phyloP scores from a whole-genome alignment of 257 asterid species.

The Coffea eugenioides region DNA sequence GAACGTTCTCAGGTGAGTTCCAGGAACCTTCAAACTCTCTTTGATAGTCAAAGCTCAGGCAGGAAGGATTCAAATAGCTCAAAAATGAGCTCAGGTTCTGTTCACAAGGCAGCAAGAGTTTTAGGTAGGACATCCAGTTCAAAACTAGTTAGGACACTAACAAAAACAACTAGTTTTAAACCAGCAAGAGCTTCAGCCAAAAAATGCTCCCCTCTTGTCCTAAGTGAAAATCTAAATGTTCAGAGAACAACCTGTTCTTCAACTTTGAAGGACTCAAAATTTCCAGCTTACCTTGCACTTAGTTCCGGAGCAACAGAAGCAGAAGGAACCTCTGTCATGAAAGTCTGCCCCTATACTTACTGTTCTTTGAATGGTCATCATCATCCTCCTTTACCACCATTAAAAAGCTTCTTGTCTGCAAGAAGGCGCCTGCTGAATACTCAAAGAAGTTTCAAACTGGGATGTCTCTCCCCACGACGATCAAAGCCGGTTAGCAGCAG shows the following conservation, averaged over 20 bases:
- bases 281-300: slow-evolving; percentile 62
- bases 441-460: slow-evolving; percentile 50
- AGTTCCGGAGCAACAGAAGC: slow-evolving; percentile 60
- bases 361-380: slow-evolving; percentile 94
- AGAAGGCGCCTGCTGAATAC: slow-evolving; percentile 56
- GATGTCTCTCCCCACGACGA: slow-evolving; percentile 51
- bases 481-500: slow-evolving; percentile 17
- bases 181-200: slow-evolving; percentile 40
- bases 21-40: slow-evolving; percentile 31
- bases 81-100: slow-evolving; percentile 25
- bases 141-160: slow-evolving; percentile 41
- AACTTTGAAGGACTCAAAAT: slow-evolving; percentile 67
- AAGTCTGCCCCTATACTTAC: slow-evolving; percentile 75
- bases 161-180: slow-evolving; percentile 62
- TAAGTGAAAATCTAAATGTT: slow-evolving; percentile 37
- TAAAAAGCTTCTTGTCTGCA: slow-evolving; percentile 66
- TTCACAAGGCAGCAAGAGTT: slow-evolving; percentile 30
- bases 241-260: slow-evolving; percentile 76
- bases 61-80: slow-evolving; percentile 25
- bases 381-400: slow-evolving; percentile 61
- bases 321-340: slow-evolving; percentile 59
- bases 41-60: slow-evolving; percentile 22
- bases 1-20: slow-evolving; percentile 50
- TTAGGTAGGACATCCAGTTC: slow-evolving; percentile 35
- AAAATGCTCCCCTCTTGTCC: slow-evolving; percentile 39